These are phyloP conservation scores for Trematosphaeria pertusa DNA, from an alignment of 2,329 filamentous ascomycete genomes.

Conservation along the genomic window DNA sequence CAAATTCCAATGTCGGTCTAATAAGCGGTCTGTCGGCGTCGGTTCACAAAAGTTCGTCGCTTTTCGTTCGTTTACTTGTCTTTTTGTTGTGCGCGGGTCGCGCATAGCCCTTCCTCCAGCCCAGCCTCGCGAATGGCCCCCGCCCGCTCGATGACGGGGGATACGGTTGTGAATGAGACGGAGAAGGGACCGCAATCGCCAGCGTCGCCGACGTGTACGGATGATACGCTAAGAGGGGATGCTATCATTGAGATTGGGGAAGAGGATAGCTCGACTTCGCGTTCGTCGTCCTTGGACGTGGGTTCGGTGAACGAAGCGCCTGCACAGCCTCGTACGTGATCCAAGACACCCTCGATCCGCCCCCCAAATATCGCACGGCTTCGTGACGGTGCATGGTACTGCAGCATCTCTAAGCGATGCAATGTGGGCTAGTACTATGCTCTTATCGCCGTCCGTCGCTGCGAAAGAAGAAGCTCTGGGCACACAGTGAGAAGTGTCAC, in stretches of 20 bases:
- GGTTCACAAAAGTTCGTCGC: constrained; percentile 11
- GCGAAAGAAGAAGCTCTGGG: too few relatives aligned
- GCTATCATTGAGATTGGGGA: constrained; percentile 40
- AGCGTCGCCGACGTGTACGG: constrained; percentile 37
- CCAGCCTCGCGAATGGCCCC: constrained; percentile 34
- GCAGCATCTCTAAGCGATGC: too few relatives aligned
- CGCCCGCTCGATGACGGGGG: constrained; percentile 40
- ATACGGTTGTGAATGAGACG: constrained; percentile 31
- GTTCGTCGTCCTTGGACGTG: constrained; percentile 18
- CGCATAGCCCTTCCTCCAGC: constrained; percentile 16
- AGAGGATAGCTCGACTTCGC: constrained; percentile 18
- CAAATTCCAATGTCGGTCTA: constrained; percentile 23
- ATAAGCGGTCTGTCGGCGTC: constrained; percentile 13
- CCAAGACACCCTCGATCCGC: constrained; percentile 9
- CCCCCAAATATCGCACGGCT: constrained; percentile 16
- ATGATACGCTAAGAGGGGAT: constrained; percentile 37
- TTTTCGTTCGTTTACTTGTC: constrained; percentile 11
- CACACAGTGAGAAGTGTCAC: too few relatives aligned
- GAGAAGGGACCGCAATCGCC: constrained; percentile 34
- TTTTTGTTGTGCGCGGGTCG: constrained; percentile 16
- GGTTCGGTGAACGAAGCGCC: constrained; percentile 21
- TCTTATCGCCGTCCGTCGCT: too few relatives aligned
- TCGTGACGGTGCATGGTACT: not conserved
- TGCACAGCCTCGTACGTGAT: constrained; percentile 44
- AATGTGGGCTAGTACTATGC: too few relatives aligned